phyloP scores from a whole-genome alignment of 78 protist genomes.

The Guillardia theta region DNA sequence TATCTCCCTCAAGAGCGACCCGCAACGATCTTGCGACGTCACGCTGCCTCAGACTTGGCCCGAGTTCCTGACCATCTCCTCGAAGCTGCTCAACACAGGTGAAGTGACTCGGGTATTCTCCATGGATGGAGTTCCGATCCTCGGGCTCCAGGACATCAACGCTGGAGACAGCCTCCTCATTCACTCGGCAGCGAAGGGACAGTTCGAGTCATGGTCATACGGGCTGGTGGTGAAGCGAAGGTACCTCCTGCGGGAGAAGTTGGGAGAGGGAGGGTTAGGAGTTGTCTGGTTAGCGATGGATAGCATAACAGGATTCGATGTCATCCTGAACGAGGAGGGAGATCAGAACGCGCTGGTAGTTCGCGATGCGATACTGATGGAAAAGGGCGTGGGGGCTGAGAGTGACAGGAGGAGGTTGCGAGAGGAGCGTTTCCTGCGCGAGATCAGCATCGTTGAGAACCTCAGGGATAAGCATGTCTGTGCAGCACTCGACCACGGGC shows the following conservation, averaged over 20 bases:
- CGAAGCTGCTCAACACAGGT: neutral
- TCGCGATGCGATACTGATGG: neutral
- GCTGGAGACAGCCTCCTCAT: neutral
- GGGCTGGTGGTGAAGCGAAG: constrained; percentile 23
- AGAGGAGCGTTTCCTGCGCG: constrained; percentile 20
- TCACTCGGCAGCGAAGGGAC: neutral
- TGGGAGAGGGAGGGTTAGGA: constrained; percentile 30
- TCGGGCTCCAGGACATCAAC: neutral
- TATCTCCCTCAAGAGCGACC: too few relatives aligned
- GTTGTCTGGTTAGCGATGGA: neutral
- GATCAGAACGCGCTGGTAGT: neutral
- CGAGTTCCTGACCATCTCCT: neutral
- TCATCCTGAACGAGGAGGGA: neutral
- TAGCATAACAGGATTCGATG: neutral
- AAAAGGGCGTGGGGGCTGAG: neutral
- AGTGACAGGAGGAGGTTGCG: neutral
- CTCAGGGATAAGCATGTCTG: neutral
- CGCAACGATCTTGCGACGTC: too few relatives aligned
- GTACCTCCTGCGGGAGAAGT: neutral
- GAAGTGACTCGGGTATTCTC: neutral
- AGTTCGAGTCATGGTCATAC: neutral
- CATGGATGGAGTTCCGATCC: neutral
- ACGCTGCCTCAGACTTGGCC: neutral
- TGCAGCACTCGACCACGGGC: constrained; percentile 8
- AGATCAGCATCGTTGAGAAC: neutral